Percentiles rank a stretch among this genome's conserved stretches.
phyloP scores from a whole-genome alignment of 176 grass and related monocot species.

The Urochloa ruziziensis region DNA sequence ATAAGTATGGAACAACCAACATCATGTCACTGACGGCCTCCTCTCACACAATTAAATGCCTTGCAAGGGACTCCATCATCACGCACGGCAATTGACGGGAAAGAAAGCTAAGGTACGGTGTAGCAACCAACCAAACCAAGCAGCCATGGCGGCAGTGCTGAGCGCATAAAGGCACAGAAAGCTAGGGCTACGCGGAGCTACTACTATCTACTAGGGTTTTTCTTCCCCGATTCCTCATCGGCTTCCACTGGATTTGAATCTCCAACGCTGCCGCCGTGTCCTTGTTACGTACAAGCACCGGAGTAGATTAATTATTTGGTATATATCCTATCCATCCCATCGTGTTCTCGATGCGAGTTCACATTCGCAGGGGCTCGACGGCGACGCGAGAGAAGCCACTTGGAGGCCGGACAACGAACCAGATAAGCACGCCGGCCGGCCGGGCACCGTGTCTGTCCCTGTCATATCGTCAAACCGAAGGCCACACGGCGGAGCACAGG shows the following conservation, averaged over 20 bases:
- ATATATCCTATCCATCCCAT: background rate
- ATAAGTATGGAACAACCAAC: background rate
- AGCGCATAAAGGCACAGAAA: slow-evolving; percentile 14
- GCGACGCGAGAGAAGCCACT: background rate
- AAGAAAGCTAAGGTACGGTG: background rate
- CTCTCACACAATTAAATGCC: slow-evolving; percentile 33
- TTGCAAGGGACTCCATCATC: slow-evolving; percentile 31
- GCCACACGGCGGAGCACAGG: background rate
- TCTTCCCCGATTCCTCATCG: background rate
- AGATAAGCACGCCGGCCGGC: slow-evolving; percentile 10
- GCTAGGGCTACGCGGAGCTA: too few relatives aligned
- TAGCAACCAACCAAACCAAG: background rate
- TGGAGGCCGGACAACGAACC: background rate
- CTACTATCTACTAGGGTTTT: too few relatives aligned
- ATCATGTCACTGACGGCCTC: background rate
- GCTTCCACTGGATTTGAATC: background rate
- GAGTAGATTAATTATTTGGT: background rate
- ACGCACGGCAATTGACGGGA: background rate
- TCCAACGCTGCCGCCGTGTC: background rate
- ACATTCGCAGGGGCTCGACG: background rate
- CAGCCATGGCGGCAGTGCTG: background rate
- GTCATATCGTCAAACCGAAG: background rate
- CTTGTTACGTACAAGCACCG: background rate
- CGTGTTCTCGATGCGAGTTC: background rate
- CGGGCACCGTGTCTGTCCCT: background rate